Evolutionary conservation across 2,329 filamentous ascomycete genomes (phyloP).

Genomic region (Hypoxylon sp.): DNA sequence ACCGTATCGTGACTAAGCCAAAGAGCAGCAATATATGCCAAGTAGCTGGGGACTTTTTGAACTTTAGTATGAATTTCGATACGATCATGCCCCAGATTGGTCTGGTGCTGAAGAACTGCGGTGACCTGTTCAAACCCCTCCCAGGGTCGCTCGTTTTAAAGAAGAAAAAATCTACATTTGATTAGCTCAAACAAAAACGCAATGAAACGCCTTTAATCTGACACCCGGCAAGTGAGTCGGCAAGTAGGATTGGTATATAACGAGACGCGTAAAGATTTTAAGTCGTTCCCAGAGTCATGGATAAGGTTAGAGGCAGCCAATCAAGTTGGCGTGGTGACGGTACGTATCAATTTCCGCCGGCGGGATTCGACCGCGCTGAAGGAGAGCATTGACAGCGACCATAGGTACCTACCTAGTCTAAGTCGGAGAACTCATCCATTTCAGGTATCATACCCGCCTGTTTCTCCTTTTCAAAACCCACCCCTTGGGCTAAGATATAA

Average conservation of each 20-base stretch:
- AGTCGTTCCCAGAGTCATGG: slow-evolving; percentile 25
- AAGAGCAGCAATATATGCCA: background rate
- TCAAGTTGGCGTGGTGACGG: slow-evolving; percentile 11
- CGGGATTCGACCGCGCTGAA: slow-evolving; percentile 22
- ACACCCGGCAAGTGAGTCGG: slow-evolving; percentile 4
- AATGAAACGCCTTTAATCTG: background rate
- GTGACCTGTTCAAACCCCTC: background rate
- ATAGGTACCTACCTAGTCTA: slow-evolving; percentile 11
- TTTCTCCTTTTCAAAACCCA: slow-evolving; percentile 7
- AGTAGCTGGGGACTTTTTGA: background rate
- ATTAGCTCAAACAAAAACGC: background rate
- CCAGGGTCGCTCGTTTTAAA: background rate
- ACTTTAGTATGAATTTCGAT: background rate
- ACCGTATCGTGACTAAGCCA: background rate
- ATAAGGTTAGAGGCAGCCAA: slow-evolving; percentile 16
- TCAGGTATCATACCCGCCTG: slow-evolving; percentile 15
- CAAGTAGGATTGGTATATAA: slow-evolving; percentile 1
- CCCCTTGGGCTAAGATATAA: slow-evolving; percentile 6
- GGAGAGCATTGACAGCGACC: slow-evolving; percentile 14
- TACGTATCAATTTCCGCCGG: slow-evolving; percentile 19
- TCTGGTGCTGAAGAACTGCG: background rate
- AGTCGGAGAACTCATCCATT: slow-evolving; percentile 27
- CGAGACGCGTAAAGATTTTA: slow-evolving; percentile 2
- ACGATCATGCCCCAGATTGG: background rate
- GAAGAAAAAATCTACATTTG: background rate